Evolutionary conservation across 345 rosid genomes (phyloP).

Genomic region (Boechera stricta): DNA sequence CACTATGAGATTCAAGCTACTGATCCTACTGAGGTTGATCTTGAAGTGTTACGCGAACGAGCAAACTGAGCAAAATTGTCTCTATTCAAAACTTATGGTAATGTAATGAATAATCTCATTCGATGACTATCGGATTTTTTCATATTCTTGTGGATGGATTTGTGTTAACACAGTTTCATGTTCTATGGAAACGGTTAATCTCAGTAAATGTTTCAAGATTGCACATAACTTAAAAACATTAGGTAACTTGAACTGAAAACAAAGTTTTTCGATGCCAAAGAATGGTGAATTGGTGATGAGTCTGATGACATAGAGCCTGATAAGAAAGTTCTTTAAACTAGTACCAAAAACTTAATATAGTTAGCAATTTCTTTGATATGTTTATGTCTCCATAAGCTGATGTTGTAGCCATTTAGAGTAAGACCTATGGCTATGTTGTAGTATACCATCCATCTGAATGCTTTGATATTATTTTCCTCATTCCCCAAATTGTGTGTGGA

Average conservation of each 20-base stretch:
- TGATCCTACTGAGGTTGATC: conserved; percentile 84
- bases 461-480: too few relatives aligned
- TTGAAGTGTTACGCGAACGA: conserved; percentile 66
- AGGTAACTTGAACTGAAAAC: background rate
- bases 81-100: conserved; percentile 16
- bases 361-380: background rate
- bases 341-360: background rate
- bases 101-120: conserved; percentile 42
- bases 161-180: conserved; percentile 32
- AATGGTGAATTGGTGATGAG: too few relatives aligned
- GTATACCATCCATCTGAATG: too few relatives aligned
- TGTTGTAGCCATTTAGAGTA: background rate
- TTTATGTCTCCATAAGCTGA: background rate
- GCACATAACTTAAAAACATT: background rate
- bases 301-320: too few relatives aligned
- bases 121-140: conserved; percentile 12
- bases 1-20: conserved; percentile 89
- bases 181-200: conserved; percentile 25
- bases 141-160: conserved; percentile 30
- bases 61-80: conserved; percentile 47
- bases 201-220: background rate
- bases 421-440: too few relatives aligned
- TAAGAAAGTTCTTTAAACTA: background rate
- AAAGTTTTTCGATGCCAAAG: too few relatives aligned
- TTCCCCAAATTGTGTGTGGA: too few relatives aligned